Base-by-base conservation (phyloP, 2,329 filamentous ascomycete species). In the Colletotrichum paranaense region DNA sequence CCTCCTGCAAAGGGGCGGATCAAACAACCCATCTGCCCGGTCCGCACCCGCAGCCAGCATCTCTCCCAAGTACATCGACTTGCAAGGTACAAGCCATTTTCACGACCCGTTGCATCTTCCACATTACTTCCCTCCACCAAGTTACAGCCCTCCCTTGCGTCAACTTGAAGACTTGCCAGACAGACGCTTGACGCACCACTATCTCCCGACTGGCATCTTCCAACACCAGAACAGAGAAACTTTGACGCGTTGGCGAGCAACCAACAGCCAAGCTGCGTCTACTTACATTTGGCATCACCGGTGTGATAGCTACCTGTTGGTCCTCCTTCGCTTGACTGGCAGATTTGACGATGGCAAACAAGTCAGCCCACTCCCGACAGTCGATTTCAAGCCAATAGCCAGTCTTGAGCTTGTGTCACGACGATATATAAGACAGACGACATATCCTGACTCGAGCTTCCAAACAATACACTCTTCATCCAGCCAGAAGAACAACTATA, bases 311-410 rank as follows among this genome's bases (percentile, higher is more conserved):
- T 68, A 56, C 65, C 58, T 26, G 62, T 55, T 73, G 55, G 52
- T 56, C 69, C 67, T 70, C 65, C 42, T 63, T 74, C 60, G 57
- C 55, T 60, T 69, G 62, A 69, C 67, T 73, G 74, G 66, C 32
- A 67, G 35, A 63, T 65, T 65, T 75, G 74, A 75, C 69, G 66
- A 75, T 75, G 73, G 73, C 73, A 74, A 76, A 75, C 74, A 71
- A 75, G 70, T 67, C 70, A 67, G 70, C 73, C 67, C 75, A 74
- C 73, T 65, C 62, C 58, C 63, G 53, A 74, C 67, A 68, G 46
- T 62, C 69, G 30, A 62, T 69, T 65, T 55, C 72, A 75, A 75
- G 60, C 65, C 75, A 76, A 72, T 74, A 75, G 65, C 59, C 69
- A 64, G 49, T 62, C 67, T 72, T 68, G 75, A 57, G 55, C 52